phyloP scores from a whole-genome alignment of 805 yeast genomes.

The Teunomyces kruisii region DNA sequence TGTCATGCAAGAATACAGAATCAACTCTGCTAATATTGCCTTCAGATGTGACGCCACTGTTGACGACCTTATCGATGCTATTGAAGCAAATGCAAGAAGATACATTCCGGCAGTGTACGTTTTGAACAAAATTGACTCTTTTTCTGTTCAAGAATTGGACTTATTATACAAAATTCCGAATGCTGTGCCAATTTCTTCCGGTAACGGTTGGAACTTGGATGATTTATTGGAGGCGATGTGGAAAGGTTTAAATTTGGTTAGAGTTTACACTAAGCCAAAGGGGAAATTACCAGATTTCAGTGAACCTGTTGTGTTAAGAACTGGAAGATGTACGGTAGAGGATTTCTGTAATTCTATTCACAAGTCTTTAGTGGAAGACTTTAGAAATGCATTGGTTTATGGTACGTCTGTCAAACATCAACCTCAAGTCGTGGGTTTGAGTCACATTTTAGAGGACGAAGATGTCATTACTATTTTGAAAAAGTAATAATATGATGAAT shows the following conservation, averaged over 20 bases:
- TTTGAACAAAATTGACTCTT: slow-evolving; percentile 92
- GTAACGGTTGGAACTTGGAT: slow-evolving; percentile 95
- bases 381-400: slow-evolving; percentile 87
- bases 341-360: slow-evolving; percentile 97
- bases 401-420: slow-evolving; percentile 97
- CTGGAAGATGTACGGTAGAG: slow-evolving; percentile 80
- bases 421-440: slow-evolving; percentile 92
- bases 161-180: slow-evolving; percentile 88
- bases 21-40: slow-evolving; percentile 94
- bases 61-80: slow-evolving; percentile 91
- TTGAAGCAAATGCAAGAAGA: slow-evolving; percentile 86
- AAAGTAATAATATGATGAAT: slow-evolving; percentile 35
- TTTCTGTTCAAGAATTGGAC: slow-evolving; percentile 91
- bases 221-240: slow-evolving; percentile 94
- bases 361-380: slow-evolving; percentile 89
- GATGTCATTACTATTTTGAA: slow-evolving; percentile 95
- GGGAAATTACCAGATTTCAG: slow-evolving; percentile 90
- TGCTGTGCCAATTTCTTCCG: slow-evolving; percentile 96
- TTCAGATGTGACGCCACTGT: slow-evolving; percentile 97
- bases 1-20: slow-evolving; percentile 92
- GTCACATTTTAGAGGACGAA: slow-evolving; percentile 85
- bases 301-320: slow-evolving; percentile 91
- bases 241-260: slow-evolving; percentile 84
- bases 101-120: slow-evolving; percentile 96
- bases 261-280: slow-evolving; percentile 97